phyloP scores from a whole-genome alignment of 2,329 filamentous ascomycete genomes.

The Alternaria arborescens region DNA sequence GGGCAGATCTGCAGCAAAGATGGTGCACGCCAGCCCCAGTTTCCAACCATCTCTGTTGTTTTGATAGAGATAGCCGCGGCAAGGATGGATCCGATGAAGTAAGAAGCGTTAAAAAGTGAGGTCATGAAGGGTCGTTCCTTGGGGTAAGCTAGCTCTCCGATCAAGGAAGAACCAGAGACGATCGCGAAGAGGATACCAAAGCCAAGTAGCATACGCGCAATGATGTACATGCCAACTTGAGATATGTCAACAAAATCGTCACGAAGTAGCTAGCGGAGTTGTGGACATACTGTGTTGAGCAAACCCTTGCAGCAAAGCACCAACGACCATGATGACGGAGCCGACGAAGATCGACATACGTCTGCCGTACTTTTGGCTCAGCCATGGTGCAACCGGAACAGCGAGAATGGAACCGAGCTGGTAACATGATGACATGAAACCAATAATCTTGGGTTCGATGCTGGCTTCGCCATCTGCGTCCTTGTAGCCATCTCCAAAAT shows the following conservation, averaged over 20 bases:
- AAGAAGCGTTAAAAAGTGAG: constrained; percentile 68
- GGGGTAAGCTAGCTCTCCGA: constrained; percentile 68
- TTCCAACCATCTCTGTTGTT: constrained; percentile 53
- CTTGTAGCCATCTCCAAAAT: constrained; percentile 42
- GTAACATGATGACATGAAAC: constrained; percentile 48
- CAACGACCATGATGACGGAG: constrained; percentile 65
- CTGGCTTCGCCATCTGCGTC: constrained; percentile 24
- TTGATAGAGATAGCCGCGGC: constrained; percentile 61
- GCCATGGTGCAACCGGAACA: constrained; percentile 45
- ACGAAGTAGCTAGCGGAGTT: neutral
- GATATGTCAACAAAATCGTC: constrained; percentile 8
- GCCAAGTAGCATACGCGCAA: constrained; percentile 67
- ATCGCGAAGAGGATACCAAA: constrained; percentile 69
- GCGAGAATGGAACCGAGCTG: constrained; percentile 47
- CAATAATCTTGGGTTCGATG: constrained; percentile 40
- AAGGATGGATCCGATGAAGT: constrained; percentile 62
- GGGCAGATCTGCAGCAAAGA: constrained; percentile 61
- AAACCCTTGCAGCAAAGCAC: constrained; percentile 66
- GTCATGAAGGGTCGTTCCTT: constrained; percentile 69
- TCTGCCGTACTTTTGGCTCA: constrained; percentile 58
- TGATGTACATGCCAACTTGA: constrained; percentile 65
- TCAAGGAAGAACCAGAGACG: constrained; percentile 65
- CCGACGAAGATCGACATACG: constrained; percentile 66
- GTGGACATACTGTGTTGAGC: constrained; percentile 44
- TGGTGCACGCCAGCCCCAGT: constrained; percentile 62